phyloP scores from a whole-genome alignment of 2,329 filamentous ascomycete species.

The Sclerotinia sclerotiorum region DNA sequence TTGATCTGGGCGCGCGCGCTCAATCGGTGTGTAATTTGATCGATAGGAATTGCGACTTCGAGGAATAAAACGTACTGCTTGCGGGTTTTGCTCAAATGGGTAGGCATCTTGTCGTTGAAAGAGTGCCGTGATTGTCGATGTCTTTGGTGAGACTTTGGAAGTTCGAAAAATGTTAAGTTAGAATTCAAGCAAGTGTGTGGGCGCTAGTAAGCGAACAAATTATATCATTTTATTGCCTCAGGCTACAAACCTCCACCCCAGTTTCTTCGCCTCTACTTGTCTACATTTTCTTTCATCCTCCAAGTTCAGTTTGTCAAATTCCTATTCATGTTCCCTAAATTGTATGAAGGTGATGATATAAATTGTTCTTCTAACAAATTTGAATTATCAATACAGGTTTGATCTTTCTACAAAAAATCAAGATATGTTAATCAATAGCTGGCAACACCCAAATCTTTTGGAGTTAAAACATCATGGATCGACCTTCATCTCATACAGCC shows the following conservation, averaged over 20 bases:
- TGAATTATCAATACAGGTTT: neutral
- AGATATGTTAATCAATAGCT: neutral
- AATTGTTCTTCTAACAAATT: neutral
- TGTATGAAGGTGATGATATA: neutral
- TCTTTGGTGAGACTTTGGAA: slow-evolving; percentile 12
- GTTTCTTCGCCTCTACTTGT: neutral
- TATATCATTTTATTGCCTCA: neutral
- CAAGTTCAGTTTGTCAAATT: neutral
- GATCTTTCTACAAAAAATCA: neutral
- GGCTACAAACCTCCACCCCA: neutral
- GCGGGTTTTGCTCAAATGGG: slow-evolving; percentile 72
- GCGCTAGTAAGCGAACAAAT: slow-evolving; percentile 22
- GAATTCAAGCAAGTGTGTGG: slow-evolving; percentile 10
- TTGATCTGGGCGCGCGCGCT: slow-evolving; percentile 16
- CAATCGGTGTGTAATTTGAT: slow-evolving; percentile 15
- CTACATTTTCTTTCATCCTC: neutral
- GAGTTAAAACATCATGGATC: neutral
- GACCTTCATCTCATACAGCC: neutral
- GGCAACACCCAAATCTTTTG: neutral
- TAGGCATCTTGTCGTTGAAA: slow-evolving; percentile 63
- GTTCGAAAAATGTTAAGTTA: slow-evolving; percentile 8
- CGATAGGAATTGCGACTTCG: slow-evolving; percentile 18
- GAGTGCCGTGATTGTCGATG: slow-evolving; percentile 35
- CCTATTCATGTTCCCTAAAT: neutral
- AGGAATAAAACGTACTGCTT: slow-evolving; percentile 63